These are phyloP conservation scores for Karstenula rhodostoma DNA, from an alignment of 2,329 filamentous ascomycete genomes.

Conservation along the genomic window DNA sequence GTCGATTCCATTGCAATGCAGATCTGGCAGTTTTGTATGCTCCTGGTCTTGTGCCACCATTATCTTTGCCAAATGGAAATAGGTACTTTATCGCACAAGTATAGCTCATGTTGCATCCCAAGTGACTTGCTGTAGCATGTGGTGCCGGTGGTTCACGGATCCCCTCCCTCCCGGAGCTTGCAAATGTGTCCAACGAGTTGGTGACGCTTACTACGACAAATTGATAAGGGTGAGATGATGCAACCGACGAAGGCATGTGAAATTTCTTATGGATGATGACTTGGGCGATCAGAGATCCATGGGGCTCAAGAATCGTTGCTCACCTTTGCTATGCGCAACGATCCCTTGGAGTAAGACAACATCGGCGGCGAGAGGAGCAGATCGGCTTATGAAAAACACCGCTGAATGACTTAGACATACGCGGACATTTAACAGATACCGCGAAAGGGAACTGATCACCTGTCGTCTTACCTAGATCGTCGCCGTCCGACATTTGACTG, in stretches of 20 bases:
- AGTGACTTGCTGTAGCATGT: background rate
- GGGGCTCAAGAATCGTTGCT: background rate
- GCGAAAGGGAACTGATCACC: background rate
- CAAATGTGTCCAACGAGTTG: background rate
- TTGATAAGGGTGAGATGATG: conserved; percentile 4
- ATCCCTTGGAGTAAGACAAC: no score
- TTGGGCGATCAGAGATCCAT: background rate
- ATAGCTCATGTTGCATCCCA: background rate
- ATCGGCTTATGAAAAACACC: no score
- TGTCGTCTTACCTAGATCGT: background rate
- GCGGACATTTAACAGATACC: background rate
- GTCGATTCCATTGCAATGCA: background rate
- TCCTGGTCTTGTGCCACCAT: background rate
- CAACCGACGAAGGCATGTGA: background rate
- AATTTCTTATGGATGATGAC: background rate
- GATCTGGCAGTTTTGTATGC: background rate
- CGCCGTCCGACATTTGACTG: background rate
- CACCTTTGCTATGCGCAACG: background rate
- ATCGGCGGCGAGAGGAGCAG: no score
- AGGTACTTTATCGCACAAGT: background rate
- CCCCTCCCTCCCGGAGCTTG: conserved; percentile 2
- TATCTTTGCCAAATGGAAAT: background rate
- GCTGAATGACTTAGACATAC: background rate
- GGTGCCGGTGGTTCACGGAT: background rate
- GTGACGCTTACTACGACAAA: background rate